These are phyloP conservation scores for Calocybe cyanea DNA, from an alignment of 768 basidiomycete genomes.

Conservation along the genomic window DNA sequence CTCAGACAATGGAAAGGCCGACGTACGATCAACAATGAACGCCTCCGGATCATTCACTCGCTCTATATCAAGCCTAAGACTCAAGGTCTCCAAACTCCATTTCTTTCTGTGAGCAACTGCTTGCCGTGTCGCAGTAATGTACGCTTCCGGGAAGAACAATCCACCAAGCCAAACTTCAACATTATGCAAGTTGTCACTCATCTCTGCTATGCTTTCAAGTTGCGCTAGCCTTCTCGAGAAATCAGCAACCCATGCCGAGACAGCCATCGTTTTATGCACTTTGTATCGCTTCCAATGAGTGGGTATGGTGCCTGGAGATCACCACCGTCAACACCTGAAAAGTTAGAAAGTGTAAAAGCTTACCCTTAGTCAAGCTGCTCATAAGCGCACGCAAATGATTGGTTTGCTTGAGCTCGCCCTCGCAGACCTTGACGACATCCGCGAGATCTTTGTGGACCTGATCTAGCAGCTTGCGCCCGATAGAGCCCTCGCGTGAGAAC, in stretches of 20 bases:
- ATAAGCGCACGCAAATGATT: slow-evolving; percentile 92
- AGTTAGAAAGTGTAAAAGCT: slow-evolving; percentile 5
- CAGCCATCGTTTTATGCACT: slow-evolving; percentile 75
- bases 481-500: slow-evolving; percentile 82
- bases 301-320: slow-evolving; percentile 73
- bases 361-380: slow-evolving; percentile 87
- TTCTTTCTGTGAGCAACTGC: slow-evolving; percentile 90
- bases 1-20: background rate
- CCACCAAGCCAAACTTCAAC: slow-evolving; percentile 91
- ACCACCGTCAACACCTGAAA: background rate
- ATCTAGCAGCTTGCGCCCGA: slow-evolving; percentile 74
- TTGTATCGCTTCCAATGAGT: slow-evolving; percentile 88
- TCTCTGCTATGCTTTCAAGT: slow-evolving; percentile 63
- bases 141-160: slow-evolving; percentile 95
- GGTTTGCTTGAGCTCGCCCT: slow-evolving; percentile 88
- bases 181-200: slow-evolving; percentile 55
- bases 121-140: slow-evolving; percentile 93
- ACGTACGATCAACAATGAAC: slow-evolving; percentile 86
- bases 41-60: slow-evolving; percentile 71
- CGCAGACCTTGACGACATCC: slow-evolving; percentile 80
- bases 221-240: slow-evolving; percentile 79
- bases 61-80: slow-evolving; percentile 78
- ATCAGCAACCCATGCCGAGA: slow-evolving; percentile 84
- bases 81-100: slow-evolving; percentile 89
- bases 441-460: slow-evolving; percentile 78